Percentiles rank a stretch among this genome's conserved stretches.
Evolutionary conservation across 345 rosid species (phyloP).

Genomic region (Populus simonii): DNA sequence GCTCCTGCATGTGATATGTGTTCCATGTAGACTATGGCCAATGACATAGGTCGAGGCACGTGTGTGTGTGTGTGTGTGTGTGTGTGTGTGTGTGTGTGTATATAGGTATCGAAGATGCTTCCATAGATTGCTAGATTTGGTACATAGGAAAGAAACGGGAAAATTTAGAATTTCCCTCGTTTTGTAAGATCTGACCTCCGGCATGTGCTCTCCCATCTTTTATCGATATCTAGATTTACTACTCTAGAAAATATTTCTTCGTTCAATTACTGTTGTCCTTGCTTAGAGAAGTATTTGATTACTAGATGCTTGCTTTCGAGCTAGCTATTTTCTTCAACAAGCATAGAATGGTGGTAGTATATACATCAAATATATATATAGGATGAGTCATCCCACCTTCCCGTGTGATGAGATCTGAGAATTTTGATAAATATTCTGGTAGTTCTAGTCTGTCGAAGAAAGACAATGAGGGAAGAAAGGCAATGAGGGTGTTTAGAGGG

Average conservation of each 20-base stretch:
- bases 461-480: neutral
- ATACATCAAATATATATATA: neutral
- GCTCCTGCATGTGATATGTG: conserved; percentile 9
- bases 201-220: conserved; percentile 6
- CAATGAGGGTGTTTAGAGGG: too few species aligned
- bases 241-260: neutral
- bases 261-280: neutral
- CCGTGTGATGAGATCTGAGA: neutral
- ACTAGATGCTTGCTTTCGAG: neutral
- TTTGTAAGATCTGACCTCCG: neutral
- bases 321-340: neutral
- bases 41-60: neutral
- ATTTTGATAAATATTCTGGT: neutral
- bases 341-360: neutral
- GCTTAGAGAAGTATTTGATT: neutral
- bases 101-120: conserved; percentile 7
- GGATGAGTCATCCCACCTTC: neutral
- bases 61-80: neutral
- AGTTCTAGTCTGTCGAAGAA: neutral
- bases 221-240: neutral
- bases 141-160: neutral
- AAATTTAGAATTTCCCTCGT: conserved; percentile 1
- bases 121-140: conserved; percentile 17
- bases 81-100: neutral
- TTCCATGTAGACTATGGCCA: neutral